Percentiles rank a stretch among this genome's conserved stretches.
phyloP scores from a whole-genome alignment of 2,329 filamentous ascomycete genomes.

The Fusarium ramigenum region DNA sequence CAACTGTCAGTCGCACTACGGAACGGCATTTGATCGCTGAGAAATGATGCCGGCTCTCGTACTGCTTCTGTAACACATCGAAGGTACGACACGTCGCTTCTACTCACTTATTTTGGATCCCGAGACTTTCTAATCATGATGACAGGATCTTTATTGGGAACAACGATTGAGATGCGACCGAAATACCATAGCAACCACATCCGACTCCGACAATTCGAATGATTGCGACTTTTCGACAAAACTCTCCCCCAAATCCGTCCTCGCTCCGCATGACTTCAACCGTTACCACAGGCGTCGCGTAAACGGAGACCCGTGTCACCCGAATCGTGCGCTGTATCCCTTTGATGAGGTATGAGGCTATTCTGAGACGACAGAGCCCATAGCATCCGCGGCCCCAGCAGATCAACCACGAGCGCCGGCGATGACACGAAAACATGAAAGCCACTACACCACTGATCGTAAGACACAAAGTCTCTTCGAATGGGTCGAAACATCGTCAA shows the following conservation, averaged over 20 bases:
- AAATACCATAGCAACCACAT: not conserved
- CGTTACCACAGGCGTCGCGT: not conserved
- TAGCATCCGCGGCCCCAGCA: not conserved
- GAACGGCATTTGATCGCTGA: not conserved
- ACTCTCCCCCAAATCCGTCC: no score
- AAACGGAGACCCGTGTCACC: not conserved
- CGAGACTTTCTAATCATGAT: not conserved
- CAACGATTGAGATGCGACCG: not conserved
- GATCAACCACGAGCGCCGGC: not conserved
- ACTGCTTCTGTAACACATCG: not conserved
- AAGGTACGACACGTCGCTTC: not conserved
- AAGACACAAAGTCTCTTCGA: not conserved
- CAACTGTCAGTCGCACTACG: not conserved
- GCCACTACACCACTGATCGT: not conserved
- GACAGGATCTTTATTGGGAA: not conserved
- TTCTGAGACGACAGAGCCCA: not conserved
- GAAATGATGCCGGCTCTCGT: not conserved
- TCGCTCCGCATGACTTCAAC: not conserved
- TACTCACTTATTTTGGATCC: not conserved
- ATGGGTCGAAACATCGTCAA: not conserved
- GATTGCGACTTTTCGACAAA: not conserved
- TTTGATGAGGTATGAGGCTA: rapidly evolving
- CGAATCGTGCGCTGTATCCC: not conserved
- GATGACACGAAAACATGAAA: not conserved
- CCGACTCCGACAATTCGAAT: not conserved